Conservation (phyloP, 768 basidiomycete genomes). For the Tremella fuciformis region DNA sequence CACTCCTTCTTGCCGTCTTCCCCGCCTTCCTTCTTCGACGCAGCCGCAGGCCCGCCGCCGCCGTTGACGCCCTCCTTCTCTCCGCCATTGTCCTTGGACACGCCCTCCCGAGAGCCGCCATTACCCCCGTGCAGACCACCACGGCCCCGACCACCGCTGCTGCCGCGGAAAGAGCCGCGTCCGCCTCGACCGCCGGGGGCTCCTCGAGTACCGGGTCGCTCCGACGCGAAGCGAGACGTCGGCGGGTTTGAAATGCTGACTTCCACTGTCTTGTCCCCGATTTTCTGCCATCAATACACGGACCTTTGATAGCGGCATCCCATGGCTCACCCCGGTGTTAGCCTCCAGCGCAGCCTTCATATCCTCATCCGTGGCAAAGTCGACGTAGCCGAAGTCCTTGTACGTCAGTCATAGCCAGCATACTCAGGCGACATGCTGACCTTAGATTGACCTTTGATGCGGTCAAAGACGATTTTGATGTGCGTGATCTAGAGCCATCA, state of each 20-base stretch:
- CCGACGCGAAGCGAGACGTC: neutral
- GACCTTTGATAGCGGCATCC: neutral
- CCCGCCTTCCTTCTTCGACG: constrained; percentile 3
- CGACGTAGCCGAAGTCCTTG: constrained; percentile 71
- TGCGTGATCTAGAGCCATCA: constrained; percentile 25
- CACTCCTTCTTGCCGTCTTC: constrained; percentile 3
- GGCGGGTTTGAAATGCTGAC: constrained; percentile 48
- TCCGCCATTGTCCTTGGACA: neutral
- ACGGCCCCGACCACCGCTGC: constrained; percentile 1
- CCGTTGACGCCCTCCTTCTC: neutral
- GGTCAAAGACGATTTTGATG: constrained; percentile 41
- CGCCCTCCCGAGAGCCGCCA: neutral
- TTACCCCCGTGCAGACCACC: neutral
- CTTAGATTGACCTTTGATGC: constrained; percentile 32
- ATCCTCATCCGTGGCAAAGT: constrained; percentile 81
- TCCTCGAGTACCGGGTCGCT: neutral
- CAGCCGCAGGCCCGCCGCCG: neutral
- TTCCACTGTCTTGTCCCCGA: constrained; percentile 35
- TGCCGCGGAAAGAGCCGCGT: constrained; percentile 7
- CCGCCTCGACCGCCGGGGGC: constrained; percentile 12
- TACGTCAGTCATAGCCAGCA: constrained; percentile 12
- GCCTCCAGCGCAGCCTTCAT: constrained; percentile 77
- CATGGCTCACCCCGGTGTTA: constrained; percentile 63
- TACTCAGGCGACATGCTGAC: constrained; percentile 18
- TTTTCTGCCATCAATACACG: constrained; percentile 26